Conservation (phyloP, 164 flowering plant genomes). For the Saururus chinensis region DNA sequence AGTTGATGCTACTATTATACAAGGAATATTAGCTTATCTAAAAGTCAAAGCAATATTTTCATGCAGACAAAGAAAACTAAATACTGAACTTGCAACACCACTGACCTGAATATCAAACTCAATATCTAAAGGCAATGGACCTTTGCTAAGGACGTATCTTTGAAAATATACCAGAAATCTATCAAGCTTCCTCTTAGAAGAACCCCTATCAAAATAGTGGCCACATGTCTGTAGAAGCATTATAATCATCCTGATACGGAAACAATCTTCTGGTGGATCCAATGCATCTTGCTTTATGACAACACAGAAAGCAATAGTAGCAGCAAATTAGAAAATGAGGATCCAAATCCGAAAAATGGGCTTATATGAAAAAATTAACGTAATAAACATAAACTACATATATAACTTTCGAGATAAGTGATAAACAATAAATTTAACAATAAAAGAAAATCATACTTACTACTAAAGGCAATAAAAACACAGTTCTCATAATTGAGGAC, state of each 20-base stretch:
- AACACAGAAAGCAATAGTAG: slow-evolving; percentile 10
- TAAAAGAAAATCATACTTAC: too few relatives aligned
- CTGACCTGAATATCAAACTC: slow-evolving; percentile 98
- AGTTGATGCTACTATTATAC: background rate
- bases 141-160: slow-evolving; percentile 85
- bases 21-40: background rate
- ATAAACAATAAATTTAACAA: too few relatives aligned
- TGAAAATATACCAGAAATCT: slow-evolving; percentile 85
- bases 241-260: slow-evolving; percentile 87
- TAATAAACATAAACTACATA: too few relatives aligned
- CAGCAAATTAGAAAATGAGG: background rate
- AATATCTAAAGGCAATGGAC: slow-evolving; percentile 77
- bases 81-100: background rate
- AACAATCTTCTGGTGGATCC: slow-evolving; percentile 97
- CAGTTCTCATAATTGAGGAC: too few relatives aligned
- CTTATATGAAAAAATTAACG: too few relatives aligned
- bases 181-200: slow-evolving; percentile 93
- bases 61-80: background rate
- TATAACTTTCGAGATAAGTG: too few relatives aligned
- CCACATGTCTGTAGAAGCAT: slow-evolving; percentile 98
- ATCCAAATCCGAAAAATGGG: background rate
- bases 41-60: too few relatives aligned
- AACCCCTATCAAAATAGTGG: slow-evolving; percentile 93
- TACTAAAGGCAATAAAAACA: too few relatives aligned
- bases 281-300: slow-evolving; percentile 62